Evolutionary conservation across 331 rosid genomes (phyloP).

Genomic region (Pyrus hybrid): DNA sequence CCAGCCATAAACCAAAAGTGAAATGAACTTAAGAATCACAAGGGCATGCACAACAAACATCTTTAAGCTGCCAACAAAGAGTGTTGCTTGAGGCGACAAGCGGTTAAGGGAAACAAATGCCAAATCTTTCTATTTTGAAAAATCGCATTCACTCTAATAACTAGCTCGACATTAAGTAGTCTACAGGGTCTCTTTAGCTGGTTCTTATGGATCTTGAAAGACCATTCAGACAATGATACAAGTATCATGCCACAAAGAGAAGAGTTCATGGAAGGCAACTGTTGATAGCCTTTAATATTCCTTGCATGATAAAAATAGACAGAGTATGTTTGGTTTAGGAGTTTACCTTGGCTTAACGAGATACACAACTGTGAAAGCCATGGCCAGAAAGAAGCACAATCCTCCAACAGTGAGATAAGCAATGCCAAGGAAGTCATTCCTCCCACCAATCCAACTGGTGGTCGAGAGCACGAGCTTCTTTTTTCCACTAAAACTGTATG

Average conservation of each 20-base stretch:
- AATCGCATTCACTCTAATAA: background rate
- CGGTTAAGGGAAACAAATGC: background rate
- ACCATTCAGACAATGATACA: background rate
- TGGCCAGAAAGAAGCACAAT: conserved; percentile 75
- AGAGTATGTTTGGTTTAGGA: background rate
- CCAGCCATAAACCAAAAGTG: background rate
- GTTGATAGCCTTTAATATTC: background rate
- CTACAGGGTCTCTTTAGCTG: background rate
- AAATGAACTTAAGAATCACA: background rate
- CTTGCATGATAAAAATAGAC: background rate
- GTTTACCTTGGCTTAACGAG: conserved; percentile 89
- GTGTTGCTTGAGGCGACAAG: background rate
- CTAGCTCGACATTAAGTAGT: background rate
- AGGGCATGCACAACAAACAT: background rate
- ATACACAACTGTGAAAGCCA: conserved; percentile 76
- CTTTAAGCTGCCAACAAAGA: background rate
- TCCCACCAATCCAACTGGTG: conserved; percentile 96
- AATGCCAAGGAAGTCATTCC: conserved; percentile 90
- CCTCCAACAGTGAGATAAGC: conserved; percentile 94
- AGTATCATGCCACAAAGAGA: background rate
- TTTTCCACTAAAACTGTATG: conserved; percentile 86
- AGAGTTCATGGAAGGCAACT: background rate
- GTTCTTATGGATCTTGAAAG: background rate
- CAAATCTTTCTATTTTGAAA: background rate
- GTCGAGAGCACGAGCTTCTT: conserved; percentile 92